Base-by-base conservation (phyloP, 768 basidiomycete species). In the Stropharia rugosoannulata region DNA sequence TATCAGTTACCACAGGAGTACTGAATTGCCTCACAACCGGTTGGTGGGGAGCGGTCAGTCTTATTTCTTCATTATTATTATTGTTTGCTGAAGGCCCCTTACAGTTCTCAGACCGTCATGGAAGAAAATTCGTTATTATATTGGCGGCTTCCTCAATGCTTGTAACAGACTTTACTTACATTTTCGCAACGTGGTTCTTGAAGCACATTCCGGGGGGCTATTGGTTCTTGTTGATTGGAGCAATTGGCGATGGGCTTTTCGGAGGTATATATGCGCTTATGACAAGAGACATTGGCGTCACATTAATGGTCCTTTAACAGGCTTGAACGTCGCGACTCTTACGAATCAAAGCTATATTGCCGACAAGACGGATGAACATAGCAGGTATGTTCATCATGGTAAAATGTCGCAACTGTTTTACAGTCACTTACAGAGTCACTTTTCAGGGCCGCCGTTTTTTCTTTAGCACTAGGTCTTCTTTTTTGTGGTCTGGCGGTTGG, bases 41-140 rank as follows among this genome's bases (percentile, higher is more conserved):
- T 2, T 94, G 85, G 81, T 95, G 93, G 93, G 87, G 88, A 50
- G 77, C 86, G 43, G 87, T 87, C 68, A 66, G 85, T 75, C 12
- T 22, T 18, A 39, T 16, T 18, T 8, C 41, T 50, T 27, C 27
- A 4, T 35, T 16, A 27, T 16, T 29, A 18, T 37, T 42, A 27
- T 43, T 43, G 11, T 56, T 48, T 44, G 47, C 54, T 58, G 9
- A 42, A 37, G 19, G 6, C n/a, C 36, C 41, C 7, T 12, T 38
- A 3, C 38, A 91, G 84, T 76, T 86, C 38, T 90, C 89, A 2
- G 93, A 95, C 70, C 78, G 87, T 8, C 70, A 79, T 62, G 93
- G 93, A 9, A 83, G 93, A 39, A 83, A 78, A 0, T 70, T 65
- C n/a, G 75, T 89, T 49, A 68, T 95, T 68, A 73, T 81, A 4